These are phyloP conservation scores for Amphirosellinia nigrospora DNA, from an alignment of 495 filamentous ascomycete species.

Conservation along the genomic window DNA sequence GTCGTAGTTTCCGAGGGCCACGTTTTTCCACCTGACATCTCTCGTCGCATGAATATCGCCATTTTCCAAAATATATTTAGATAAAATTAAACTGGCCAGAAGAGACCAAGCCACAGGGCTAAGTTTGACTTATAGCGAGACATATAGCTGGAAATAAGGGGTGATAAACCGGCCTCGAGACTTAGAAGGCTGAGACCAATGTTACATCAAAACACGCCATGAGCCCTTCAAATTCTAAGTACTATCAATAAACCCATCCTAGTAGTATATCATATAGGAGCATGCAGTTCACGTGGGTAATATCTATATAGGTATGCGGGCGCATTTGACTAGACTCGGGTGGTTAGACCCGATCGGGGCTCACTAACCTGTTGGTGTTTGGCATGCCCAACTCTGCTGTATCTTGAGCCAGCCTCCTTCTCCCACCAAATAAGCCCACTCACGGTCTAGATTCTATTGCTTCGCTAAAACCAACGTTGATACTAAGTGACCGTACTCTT, in stretches of 20 bases:
- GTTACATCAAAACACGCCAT: too few species aligned
- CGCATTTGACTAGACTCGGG: not conserved
- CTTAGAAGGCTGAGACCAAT: too few species aligned
- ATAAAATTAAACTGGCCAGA: too few species aligned
- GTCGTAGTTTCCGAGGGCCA: not conserved
- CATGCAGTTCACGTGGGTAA: not conserved
- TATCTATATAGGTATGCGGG: not conserved
- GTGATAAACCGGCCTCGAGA: too few species aligned
- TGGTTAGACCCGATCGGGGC: not conserved
- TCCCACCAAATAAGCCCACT: not conserved
- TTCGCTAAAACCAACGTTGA: not conserved
- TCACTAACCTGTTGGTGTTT: conserved; percentile 1
- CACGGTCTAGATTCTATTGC: not conserved
- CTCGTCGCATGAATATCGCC: too few species aligned
- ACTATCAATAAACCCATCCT: not conserved
- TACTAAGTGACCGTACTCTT: not conserved
- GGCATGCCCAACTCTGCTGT: not conserved
- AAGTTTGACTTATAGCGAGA: too few species aligned
- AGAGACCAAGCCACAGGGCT: too few species aligned
- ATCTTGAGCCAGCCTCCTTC: not conserved
- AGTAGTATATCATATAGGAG: not conserved
- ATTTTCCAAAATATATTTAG: too few species aligned
- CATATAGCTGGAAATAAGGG: too few species aligned
- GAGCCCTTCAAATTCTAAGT: too few species aligned
- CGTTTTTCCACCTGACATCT: too few species aligned